Percentiles rank a stretch among this genome's conserved stretches.
phyloP scores from a whole-genome alignment of 2,329 filamentous ascomycete genomes.

The Xylariomycetidae sp. region DNA sequence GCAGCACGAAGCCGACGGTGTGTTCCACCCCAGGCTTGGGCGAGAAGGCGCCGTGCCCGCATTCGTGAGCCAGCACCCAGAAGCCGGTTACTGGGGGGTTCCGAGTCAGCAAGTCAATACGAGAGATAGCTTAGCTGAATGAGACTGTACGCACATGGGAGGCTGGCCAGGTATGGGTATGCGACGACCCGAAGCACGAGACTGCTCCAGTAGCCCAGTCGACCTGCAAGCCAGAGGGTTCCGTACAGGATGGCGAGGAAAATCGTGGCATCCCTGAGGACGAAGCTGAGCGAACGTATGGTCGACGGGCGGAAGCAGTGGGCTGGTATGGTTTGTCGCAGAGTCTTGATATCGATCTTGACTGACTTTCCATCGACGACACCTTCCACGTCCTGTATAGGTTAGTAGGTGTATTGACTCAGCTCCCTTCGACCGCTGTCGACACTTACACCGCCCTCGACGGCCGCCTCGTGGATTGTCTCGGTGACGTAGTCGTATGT shows the following conservation, averaged over 20 bases:
- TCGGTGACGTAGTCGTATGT: neutral
- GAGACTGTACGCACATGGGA: conserved; percentile 33
- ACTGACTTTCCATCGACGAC: too few species aligned
- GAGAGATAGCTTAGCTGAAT: conserved; percentile 42
- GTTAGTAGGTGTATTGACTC: too few species aligned
- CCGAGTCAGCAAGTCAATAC: conserved; percentile 57
- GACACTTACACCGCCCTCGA: neutral
- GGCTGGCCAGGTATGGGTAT: conserved; percentile 2
- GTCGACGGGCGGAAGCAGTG: conserved; percentile 2
- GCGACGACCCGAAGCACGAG: neutral
- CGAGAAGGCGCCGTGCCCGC: conserved; percentile 4
- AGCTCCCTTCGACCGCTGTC: too few species aligned
- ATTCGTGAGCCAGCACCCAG: conserved; percentile 3
- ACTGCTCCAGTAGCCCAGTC: neutral
- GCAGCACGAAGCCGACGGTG: conserved; percentile 7
- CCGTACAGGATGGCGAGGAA: neutral
- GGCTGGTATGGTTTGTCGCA: conserved; percentile 1
- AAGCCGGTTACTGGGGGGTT: conserved; percentile 35
- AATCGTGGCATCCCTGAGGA: neutral
- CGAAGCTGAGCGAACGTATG: conserved; percentile 1
- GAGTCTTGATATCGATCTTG: conserved; percentile 1
- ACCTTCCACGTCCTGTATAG: too few species aligned
- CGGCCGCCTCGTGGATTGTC: neutral
- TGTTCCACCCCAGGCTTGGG: neutral
- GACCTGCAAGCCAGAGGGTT: neutral